Base-by-base conservation (phyloP, 2,329 filamentous ascomycete genomes). In the Nakataea oryzae region DNA sequence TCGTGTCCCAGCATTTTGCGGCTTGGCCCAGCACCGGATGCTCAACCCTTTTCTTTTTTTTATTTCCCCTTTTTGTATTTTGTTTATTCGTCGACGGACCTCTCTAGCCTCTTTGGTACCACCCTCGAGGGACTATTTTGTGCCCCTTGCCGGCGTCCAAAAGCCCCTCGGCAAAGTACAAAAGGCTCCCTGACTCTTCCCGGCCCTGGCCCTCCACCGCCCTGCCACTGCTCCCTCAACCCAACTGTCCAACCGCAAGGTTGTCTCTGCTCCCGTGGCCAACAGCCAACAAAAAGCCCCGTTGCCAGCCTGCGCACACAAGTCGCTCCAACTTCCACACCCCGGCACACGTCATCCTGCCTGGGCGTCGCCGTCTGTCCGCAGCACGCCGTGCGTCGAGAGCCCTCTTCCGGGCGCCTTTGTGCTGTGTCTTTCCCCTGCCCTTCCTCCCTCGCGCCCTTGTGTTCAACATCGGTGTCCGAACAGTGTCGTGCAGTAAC, bases 1-100 rank as follows among this genome's bases (percentile, higher is more conserved):
- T 50, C 21, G 21, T 50, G 41, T 50, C 41, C 17, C 41, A 50
- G 41, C 17, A 50, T n/a, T 50, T 50, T 50, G 21, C 13, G 41
- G 21, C 41, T 50, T 50, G 41, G 41, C 41, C 21, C 3, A 50
- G 41, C 41, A 9, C 41, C n/a, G n/a, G n/a, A 50, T 50, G 21
- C 41, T 50, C 41, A 27, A 63, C 30, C 60, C 32, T 41, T 56
- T 55, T 26, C 26, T 61, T 58, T 58, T 61, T 62, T 62, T 58
- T 61, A 62, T 62, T 62, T 34, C 32, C 57, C 32, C 30, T 61
- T 57, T 54, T 54, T 50, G n/a, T 55, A 41, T 24, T 41, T 56
- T 26, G 24, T 57, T 41, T 54, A 57, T 41, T 27, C 29, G 24
- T n/a, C 30, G 34, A 26, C n/a, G 26, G 30, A 29, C 41, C 41